phyloP scores from a whole-genome alignment of 1,284 basidiomycete genomes.

The Abortiporus biennis region DNA sequence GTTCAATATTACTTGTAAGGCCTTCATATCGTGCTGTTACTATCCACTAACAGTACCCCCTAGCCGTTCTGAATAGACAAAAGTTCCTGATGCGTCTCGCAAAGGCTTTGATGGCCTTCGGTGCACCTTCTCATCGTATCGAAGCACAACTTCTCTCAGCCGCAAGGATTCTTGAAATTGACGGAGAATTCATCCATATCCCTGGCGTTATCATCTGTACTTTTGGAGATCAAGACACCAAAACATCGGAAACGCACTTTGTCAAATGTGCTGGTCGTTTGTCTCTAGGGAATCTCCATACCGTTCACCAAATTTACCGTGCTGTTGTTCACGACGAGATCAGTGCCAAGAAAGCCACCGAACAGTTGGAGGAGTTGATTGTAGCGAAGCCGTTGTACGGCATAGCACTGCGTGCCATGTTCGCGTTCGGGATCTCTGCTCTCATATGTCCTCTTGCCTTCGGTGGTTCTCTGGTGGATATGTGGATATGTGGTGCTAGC shows the following conservation, averaged over 20 bases:
- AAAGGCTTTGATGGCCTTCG: constrained; percentile 60
- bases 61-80: constrained; percentile 52
- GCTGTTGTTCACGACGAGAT: constrained; percentile 81
- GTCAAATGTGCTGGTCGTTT: constrained; percentile 72
- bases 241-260: constrained; percentile 78
- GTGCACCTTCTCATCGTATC: constrained; percentile 68
- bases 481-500: constrained; percentile 69
- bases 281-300: constrained; percentile 70
- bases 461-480: constrained; percentile 79
- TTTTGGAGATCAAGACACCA: constrained; percentile 75
- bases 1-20: constrained; percentile 63
- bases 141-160: constrained; percentile 68
- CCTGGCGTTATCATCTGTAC: constrained; percentile 79
- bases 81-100: constrained; percentile 60
- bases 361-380: constrained; percentile 41
- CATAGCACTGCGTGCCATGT: constrained; percentile 47
- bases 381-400: constrained; percentile 55
- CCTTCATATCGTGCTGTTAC: not conserved
- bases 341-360: constrained; percentile 65
- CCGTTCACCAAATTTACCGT: constrained; percentile 73
- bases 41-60: constrained; percentile 13
- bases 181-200: constrained; percentile 77
- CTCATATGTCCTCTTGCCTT: constrained; percentile 81
- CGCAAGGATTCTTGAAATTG: constrained; percentile 76
- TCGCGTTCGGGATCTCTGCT: constrained; percentile 68